Conservation (phyloP, 768 basidiomycete species). For the Naganishia antarctica region DNA sequence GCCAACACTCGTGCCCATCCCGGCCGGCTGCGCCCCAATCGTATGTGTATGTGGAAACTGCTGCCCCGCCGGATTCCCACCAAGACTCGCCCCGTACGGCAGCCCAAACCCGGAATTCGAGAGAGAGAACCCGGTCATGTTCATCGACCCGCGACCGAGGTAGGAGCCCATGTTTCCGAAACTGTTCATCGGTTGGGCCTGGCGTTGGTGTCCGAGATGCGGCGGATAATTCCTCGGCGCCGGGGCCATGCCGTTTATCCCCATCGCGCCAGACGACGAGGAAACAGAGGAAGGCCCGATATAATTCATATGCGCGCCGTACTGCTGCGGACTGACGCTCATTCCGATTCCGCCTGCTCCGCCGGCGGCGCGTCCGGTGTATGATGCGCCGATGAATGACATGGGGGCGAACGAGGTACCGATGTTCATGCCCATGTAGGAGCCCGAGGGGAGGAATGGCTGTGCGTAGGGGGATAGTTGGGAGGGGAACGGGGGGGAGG, state of each 20-base stretch:
- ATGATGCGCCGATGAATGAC: slow-evolving; percentile 5
- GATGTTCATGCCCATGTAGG: slow-evolving; percentile 22
- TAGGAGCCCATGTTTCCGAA: slow-evolving; percentile 21
- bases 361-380: not conserved
- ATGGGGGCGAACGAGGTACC: slow-evolving; percentile 9
- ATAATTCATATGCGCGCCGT: slow-evolving; percentile 4
- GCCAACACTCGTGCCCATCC: slow-evolving; percentile 12
- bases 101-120: slow-evolving; percentile 1
- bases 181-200: slow-evolving; percentile 15
- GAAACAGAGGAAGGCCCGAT: not conserved
- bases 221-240: not conserved
- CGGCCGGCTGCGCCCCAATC: not conserved
- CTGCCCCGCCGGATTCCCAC: not conserved
- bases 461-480: slow-evolving; percentile 38
- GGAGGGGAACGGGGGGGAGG: slow-evolving; percentile 28
- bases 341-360: slow-evolving; percentile 22
- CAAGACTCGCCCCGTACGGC: not conserved
- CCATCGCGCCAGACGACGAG: not conserved
- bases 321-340: slow-evolving; percentile 23
- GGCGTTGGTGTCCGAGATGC: not conserved
- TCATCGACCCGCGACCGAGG: slow-evolving; percentile 10
- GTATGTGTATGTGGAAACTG: not conserved
- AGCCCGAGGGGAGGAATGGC: slow-evolving; percentile 29
- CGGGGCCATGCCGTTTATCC: not conserved
- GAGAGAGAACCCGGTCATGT: not conserved